phyloP scores from a whole-genome alignment of 106 monocot species.

The Apostasia ramifera region DNA sequence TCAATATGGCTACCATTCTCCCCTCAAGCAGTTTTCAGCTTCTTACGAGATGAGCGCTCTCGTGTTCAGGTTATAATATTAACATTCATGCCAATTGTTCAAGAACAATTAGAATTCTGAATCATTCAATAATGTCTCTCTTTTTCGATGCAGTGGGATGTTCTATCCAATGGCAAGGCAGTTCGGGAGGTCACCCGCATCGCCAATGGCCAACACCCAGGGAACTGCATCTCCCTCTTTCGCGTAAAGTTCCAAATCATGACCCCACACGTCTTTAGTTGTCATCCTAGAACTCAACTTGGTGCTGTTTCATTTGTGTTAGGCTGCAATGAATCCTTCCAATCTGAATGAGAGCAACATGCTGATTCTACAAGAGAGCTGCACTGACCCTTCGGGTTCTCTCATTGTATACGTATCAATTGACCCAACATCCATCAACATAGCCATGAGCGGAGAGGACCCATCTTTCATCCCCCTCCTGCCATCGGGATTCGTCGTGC shows the following conservation, averaged over 20 bases:
- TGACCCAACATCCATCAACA: conserved; percentile 52
- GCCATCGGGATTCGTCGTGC: conserved; percentile 74
- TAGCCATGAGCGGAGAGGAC: conserved; percentile 80
- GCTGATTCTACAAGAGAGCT: conserved; percentile 90
- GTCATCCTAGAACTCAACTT: not conserved
- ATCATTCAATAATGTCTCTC: not conserved
- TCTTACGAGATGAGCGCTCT: conserved; percentile 67
- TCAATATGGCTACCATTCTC: conserved; percentile 76
- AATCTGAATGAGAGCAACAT: conserved; percentile 57
- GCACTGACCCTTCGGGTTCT: conserved; percentile 64
- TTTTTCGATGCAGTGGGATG: conserved; percentile 62
- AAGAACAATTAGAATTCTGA: not conserved
- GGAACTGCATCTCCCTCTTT: conserved; percentile 81
- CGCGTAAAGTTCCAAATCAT: conserved; percentile 37
- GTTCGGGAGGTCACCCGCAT: conserved; percentile 81
- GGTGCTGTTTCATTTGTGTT: not conserved
- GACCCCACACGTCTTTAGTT: too few relatives aligned
- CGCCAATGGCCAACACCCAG: conserved; percentile 54
- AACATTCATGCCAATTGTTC: not conserved
- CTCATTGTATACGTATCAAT: conserved; percentile 69
- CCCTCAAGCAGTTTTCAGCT: conserved; percentile 65
- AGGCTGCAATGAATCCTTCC: conserved; percentile 9
- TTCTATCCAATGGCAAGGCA: conserved; percentile 66
- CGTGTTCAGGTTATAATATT: conserved; percentile 57
- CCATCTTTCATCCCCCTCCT: conserved; percentile 62